phyloP scores from a whole-genome alignment of 2,329 filamentous ascomycete species.

The Epichloe elymi region DNA sequence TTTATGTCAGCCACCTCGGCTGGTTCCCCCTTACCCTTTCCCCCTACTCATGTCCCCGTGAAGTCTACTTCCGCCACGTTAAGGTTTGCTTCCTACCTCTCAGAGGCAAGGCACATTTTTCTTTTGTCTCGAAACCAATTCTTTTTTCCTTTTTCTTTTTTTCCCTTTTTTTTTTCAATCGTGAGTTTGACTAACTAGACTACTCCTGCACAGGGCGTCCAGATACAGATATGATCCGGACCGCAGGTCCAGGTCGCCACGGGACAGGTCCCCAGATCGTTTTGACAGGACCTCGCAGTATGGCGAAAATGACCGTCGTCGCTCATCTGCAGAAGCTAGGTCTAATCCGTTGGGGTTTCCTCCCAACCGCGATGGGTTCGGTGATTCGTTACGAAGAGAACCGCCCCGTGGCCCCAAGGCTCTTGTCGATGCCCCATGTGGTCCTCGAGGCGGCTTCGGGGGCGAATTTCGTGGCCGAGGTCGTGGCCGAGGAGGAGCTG shows the following conservation, averaged over 20 bases:
- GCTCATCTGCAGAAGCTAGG: conserved; percentile 47
- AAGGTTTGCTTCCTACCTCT: neutral
- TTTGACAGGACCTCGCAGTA: conserved; percentile 44
- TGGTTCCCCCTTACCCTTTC: neutral
- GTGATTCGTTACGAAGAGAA: conserved; percentile 47
- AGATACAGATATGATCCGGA: conserved; percentile 52
- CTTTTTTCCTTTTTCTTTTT: neutral
- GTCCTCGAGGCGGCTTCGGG: conserved; percentile 52
- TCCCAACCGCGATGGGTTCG: conserved; percentile 43
- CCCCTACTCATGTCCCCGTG: conserved; percentile 2
- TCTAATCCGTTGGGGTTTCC: conserved; percentile 47
- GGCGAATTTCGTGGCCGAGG: conserved; percentile 46
- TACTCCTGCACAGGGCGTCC: conserved; percentile 28
- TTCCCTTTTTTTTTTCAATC: neutral
- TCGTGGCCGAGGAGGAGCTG: conserved; percentile 29
- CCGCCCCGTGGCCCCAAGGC: conserved; percentile 74
- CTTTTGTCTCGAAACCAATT: neutral
- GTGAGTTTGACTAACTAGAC: conserved; percentile 1
- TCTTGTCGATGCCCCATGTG: conserved; percentile 54
- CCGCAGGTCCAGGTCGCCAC: conserved; percentile 49
- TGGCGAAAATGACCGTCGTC: conserved; percentile 53
- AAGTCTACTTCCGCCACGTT: neutral
- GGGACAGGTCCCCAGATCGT: conserved; percentile 58
- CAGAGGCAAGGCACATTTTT: neutral
- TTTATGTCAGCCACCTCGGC: neutral